Evolutionary conservation across 345 rosid genomes (phyloP).

Genomic region (Murraya koenigii): DNA sequence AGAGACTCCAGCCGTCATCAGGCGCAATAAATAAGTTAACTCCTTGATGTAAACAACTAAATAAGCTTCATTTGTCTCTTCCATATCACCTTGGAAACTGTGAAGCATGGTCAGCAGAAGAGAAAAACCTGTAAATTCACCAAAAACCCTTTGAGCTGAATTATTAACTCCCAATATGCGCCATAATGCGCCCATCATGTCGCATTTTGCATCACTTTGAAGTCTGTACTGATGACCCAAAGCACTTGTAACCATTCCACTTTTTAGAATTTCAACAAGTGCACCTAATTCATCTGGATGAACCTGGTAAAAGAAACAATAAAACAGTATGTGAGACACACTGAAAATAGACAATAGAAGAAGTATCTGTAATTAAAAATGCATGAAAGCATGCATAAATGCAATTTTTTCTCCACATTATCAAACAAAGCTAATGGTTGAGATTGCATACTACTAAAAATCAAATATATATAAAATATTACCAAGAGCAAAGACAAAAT

Average conservation of each 20-base stretch:
- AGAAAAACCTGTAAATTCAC: slow-evolving; percentile 98
- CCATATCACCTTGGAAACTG: slow-evolving; percentile 76
- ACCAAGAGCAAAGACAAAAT: neutral
- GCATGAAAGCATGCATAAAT: slow-evolving; percentile 7
- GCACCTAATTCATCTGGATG: slow-evolving; percentile 91
- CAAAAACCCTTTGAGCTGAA: slow-evolving; percentile 86
- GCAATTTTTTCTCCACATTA: neutral
- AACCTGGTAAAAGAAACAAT: slow-evolving; percentile 44
- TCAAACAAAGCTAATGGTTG: neutral
- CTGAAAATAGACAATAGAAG: neutral
- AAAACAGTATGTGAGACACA: slow-evolving; percentile 3
- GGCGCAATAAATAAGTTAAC: slow-evolving; percentile 82
- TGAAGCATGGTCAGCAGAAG: slow-evolving; percentile 91
- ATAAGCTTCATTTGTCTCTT: slow-evolving; percentile 51
- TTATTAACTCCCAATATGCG: slow-evolving; percentile 84
- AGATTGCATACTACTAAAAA: neutral
- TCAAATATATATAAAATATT: neutral
- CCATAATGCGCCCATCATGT: slow-evolving; percentile 96
- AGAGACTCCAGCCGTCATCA: slow-evolving; percentile 81
- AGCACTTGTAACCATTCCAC: slow-evolving; percentile 93
- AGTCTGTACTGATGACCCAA: slow-evolving; percentile 89
- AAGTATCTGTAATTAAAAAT: neutral
- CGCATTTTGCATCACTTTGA: slow-evolving; percentile 91
- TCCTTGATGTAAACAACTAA: slow-evolving; percentile 57
- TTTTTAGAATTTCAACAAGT: slow-evolving; percentile 89